These are phyloP conservation scores for Dendryphion nanum DNA, from an alignment of 2,329 filamentous ascomycete genomes.

Conservation along the genomic window DNA sequence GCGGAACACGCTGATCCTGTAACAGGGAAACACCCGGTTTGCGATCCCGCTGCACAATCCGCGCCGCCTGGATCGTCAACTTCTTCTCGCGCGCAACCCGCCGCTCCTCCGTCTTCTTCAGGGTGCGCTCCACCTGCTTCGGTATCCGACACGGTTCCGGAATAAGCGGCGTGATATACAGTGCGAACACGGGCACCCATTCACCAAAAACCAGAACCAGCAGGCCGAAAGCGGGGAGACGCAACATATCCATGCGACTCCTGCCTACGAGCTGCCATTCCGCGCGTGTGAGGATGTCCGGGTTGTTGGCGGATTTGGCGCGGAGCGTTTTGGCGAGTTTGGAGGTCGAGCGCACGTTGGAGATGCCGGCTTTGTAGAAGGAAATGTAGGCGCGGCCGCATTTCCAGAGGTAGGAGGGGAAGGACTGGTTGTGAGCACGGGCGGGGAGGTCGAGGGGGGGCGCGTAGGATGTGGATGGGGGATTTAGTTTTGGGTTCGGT, in stretches of 20 bases:
- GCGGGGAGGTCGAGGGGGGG: slow-evolving; percentile 64
- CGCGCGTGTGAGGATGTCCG: slow-evolving; percentile 54
- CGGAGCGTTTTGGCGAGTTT: slow-evolving; percentile 46
- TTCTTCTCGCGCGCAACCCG: slow-evolving; percentile 17
- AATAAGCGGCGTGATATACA: slow-evolving; percentile 69
- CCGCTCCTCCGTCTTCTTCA: slow-evolving; percentile 50
- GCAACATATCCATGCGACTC: slow-evolving; percentile 68
- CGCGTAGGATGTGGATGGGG: slow-evolving; percentile 70
- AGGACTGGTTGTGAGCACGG: slow-evolving; percentile 47
- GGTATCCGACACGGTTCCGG: slow-evolving; percentile 84
- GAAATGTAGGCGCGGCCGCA: slow-evolving; percentile 72
- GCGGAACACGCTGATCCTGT: neutral
- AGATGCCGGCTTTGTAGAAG: slow-evolving; percentile 87
- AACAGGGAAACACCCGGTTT: slow-evolving; percentile 2
- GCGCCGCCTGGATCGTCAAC: slow-evolving; percentile 15
- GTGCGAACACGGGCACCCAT: slow-evolving; percentile 77
- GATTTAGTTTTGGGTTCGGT: slow-evolving; percentile 56
- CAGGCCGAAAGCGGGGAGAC: slow-evolving; percentile 74
- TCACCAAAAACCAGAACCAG: slow-evolving; percentile 79
- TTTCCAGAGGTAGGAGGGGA: slow-evolving; percentile 55
- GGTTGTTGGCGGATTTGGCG: slow-evolving; percentile 21
- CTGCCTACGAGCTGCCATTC: slow-evolving; percentile 70
- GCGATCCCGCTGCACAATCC: slow-evolving; percentile 14
- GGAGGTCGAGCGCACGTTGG: slow-evolving; percentile 69
- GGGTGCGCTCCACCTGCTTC: slow-evolving; percentile 63